Evolutionary conservation across 495 filamentous ascomycete species (phyloP).

Genomic region (Aspergillus bertholletiae): DNA sequence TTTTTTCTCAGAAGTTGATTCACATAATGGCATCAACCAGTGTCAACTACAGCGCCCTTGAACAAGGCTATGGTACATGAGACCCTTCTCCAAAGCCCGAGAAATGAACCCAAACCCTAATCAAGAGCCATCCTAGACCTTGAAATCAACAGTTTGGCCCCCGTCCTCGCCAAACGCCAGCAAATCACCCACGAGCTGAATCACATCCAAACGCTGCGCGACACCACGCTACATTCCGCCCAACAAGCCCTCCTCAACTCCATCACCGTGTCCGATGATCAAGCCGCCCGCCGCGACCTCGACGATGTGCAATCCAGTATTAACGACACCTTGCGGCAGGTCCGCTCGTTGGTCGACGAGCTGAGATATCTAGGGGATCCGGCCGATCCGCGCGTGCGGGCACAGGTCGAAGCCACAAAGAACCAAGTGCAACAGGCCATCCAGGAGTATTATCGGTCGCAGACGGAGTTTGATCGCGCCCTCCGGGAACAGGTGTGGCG

Average conservation of each 20-base stretch:
- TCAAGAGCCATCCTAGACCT: background rate
- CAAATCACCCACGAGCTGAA: conserved; percentile 59
- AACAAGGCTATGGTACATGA: background rate
- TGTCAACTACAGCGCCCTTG: background rate
- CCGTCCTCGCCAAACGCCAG: conserved; percentile 67
- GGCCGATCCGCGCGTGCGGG: conserved; percentile 54
- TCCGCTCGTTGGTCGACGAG: conserved; percentile 59
- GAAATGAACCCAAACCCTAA: background rate
- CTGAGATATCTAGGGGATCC: conserved; percentile 66
- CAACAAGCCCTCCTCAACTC: conserved; percentile 17
- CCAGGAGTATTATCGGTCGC: conserved; percentile 62
- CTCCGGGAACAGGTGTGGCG: conserved; percentile 65
- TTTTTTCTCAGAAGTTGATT: background rate
- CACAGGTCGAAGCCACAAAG: conserved; percentile 68
- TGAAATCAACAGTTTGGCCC: background rate
- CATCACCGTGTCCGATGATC: conserved; percentile 4
- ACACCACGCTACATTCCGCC: conserved; percentile 7
- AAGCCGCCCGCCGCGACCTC: conserved; percentile 2
- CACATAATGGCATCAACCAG: background rate
- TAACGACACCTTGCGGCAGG: conserved; percentile 62
- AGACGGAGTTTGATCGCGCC: conserved; percentile 61
- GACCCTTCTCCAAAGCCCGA: background rate
- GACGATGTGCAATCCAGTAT: conserved; percentile 64
- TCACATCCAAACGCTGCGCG: conserved; percentile 1
- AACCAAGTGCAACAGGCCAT: conserved; percentile 64